Base-by-base conservation (phyloP, 2,329 filamentous ascomycete genomes). In the Aspergillus pseudoglaucus region DNA sequence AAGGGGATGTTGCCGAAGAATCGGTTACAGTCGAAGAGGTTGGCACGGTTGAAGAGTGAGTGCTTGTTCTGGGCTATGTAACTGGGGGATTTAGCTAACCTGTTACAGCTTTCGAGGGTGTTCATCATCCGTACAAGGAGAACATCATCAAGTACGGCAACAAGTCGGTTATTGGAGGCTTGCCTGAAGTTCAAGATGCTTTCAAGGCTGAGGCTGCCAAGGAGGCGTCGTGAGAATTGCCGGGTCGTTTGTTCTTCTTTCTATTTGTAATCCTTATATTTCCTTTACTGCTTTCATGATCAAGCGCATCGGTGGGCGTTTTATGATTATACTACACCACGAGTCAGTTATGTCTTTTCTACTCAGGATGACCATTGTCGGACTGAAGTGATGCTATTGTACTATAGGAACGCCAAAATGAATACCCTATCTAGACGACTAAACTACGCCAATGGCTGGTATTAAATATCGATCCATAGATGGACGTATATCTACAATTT, bases 1-100 rank as follows among this genome's bases (percentile, higher is more conserved):
- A 86, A 87, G 65, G 94, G 94, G 43, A 98, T 98, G 93, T 72
- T 98, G 70, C 93, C 93, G 46, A 98, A 98, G 81, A 98, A 98
- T 73, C 76, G 90, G 62, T 73, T 98, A 63, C 77, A 91, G 60
- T 90, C 96, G 68, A 87, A 89, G 75, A 75, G 94, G 55, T 74
- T 98, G 73, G 88, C 84, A 33, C 78, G 93, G 59, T 73, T 98
- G 66, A 98, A 97, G 81, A 76, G 79, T 81, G 56, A 61, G 75
- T 71, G 46, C 9, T 6, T 37, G 27, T 23, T 27, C 15, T 43
- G 14, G 10, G 6, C n/a, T n/a, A 30, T 27, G n/a, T 22, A 40
- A 14, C 27, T 43, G n/a, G 20, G 23, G 17, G 14, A 10, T 27
- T 27, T 39, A 20, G 15, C 58, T 62, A 47, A 57, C 46, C 17